These are phyloP conservation scores for Colletotrichum costaricense DNA, from an alignment of 2,329 filamentous ascomycete species.

Conservation along the genomic window DNA sequence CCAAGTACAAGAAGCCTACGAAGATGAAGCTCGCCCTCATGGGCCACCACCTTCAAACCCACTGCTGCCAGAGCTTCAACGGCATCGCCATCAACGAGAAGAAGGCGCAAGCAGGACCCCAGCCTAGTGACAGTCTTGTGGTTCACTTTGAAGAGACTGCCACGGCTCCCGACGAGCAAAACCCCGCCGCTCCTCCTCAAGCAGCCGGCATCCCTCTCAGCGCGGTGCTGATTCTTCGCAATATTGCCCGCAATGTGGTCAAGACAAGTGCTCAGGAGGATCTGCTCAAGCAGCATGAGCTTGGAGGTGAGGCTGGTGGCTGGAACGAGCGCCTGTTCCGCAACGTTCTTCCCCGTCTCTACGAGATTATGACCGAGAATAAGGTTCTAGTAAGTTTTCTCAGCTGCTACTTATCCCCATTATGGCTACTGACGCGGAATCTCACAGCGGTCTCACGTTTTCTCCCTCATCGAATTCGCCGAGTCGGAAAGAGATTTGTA, in stretches of 20 bases:
- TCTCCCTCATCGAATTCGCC: conserved; percentile 24
- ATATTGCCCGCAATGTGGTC: conserved; percentile 76
- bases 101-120: conserved; percentile 33
- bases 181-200: conserved; percentile 67
- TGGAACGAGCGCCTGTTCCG: conserved; percentile 78
- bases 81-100: conserved; percentile 30
- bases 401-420: neutral
- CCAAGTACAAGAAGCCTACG: conserved; percentile 61
- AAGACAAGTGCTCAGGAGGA: conserved; percentile 71
- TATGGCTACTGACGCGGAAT: neutral
- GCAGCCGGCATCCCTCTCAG: conserved; percentile 84
- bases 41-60: conserved; percentile 75
- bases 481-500: conserved; percentile 25
- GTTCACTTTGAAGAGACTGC: conserved; percentile 68
- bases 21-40: conserved; percentile 62
- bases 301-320: conserved; percentile 61
- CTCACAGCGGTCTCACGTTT: conserved; percentile 22
- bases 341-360: conserved; percentile 72
- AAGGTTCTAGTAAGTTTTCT: conserved; percentile 62
- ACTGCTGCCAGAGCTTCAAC: conserved; percentile 56
- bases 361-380: conserved; percentile 78
- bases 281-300: conserved; percentile 59
- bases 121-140: conserved; percentile 66
- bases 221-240: conserved; percentile 80
- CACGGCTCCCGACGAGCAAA: conserved; percentile 66